A percentile compares a stretch with the other conserved stretches of the same genome.
Conservation (phyloP, 2,329 filamentous ascomycete species). For the Colletotrichum cordylinicola region DNA sequence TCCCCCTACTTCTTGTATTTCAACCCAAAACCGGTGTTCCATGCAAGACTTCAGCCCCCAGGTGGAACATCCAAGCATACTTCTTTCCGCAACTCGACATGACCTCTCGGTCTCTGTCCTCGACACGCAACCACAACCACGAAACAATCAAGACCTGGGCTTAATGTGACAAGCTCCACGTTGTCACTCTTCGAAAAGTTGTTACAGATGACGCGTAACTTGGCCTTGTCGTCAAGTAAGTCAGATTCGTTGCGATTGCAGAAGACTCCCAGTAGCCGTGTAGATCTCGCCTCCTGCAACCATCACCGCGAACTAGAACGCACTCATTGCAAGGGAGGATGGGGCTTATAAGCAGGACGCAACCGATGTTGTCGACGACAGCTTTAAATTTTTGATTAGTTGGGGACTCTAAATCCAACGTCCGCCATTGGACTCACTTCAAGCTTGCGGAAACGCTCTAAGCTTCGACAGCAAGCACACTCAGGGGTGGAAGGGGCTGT, state of each 20-base stretch:
- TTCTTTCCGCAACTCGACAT: too few species aligned
- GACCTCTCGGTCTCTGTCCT: too few species aligned
- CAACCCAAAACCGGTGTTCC: too few species aligned
- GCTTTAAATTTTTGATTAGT: fast-evolving
- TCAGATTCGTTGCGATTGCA: not conserved
- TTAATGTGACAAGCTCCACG: too few species aligned
- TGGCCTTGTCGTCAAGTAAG: fast-evolving
- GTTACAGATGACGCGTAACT: not conserved
- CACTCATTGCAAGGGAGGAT: too few species aligned
- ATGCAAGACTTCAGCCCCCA: too few species aligned
- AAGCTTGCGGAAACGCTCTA: not conserved
- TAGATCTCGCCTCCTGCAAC: not conserved
- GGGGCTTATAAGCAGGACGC: too few species aligned
- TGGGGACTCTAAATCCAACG: not conserved
- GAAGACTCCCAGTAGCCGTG: not conserved
- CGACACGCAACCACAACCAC: too few species aligned
- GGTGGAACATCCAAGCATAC: too few species aligned
- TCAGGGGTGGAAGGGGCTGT: not conserved
- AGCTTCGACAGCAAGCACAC: not conserved
- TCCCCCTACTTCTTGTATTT: too few species aligned
- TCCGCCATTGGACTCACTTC: not conserved
- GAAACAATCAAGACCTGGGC: too few species aligned
- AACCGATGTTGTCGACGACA: not conserved
- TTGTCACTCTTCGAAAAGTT: too few species aligned
- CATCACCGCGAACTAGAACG: not conserved